These are phyloP conservation scores for Termitomyces sp. DNA, from an alignment of 768 basidiomycete genomes.

Conservation along the genomic window DNA sequence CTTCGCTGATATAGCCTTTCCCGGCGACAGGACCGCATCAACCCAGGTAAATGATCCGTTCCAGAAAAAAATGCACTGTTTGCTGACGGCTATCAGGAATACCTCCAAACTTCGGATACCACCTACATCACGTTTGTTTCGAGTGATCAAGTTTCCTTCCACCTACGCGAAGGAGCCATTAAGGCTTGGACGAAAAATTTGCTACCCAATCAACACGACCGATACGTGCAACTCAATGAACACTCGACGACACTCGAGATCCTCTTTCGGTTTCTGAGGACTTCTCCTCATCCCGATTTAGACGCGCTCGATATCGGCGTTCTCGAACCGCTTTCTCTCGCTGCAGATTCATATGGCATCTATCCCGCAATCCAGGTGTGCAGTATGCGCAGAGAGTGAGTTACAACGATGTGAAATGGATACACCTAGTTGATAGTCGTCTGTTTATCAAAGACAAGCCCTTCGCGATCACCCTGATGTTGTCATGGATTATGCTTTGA, in stretches of 20 bases:
- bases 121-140: not conserved
- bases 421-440: too few relatives aligned
- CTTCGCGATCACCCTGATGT: not conserved
- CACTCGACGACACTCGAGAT: not conserved
- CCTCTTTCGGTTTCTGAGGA: not conserved
- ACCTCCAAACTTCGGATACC: not conserved
- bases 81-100: not conserved
- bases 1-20: not conserved
- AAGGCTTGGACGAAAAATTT: not conserved
- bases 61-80: not conserved
- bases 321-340: slow-evolving; percentile 3
- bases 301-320: not conserved
- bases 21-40: not conserved
- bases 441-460: not conserved
- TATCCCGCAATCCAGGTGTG: not conserved
- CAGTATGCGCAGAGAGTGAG: not conserved
- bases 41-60: not conserved
- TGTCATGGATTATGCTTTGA: slow-evolving; percentile 2
- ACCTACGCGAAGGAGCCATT: not conserved
- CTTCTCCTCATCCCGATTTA: slow-evolving; percentile 3
- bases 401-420: too few relatives aligned
- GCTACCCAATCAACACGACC: not conserved
- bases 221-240: not conserved
- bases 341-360: not conserved
- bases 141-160: not conserved